Percentiles rank a stretch among this genome's conserved stretches.
These are phyloP conservation scores for Typha latifolia DNA, from an alignment of 176 grass and related monocot species.

Conservation along the genomic window DNA sequence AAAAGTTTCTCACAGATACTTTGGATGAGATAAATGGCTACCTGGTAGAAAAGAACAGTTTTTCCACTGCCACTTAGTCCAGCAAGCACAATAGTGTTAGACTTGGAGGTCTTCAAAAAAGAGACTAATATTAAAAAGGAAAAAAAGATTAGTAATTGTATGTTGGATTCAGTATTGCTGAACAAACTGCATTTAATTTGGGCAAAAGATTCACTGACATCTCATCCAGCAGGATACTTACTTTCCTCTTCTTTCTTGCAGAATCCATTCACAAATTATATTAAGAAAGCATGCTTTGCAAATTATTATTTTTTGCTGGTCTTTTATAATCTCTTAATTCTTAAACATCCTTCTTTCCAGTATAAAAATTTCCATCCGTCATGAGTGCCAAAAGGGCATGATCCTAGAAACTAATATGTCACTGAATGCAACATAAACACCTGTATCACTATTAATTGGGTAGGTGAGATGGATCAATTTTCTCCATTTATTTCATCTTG, in stretches of 20 bases:
- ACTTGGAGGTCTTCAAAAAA: slow-evolving; percentile 53
- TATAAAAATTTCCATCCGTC: too few species aligned
- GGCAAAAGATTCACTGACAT: neutral
- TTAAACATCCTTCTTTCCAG: too few species aligned
- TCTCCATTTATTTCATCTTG: too few species aligned
- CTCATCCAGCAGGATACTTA: neutral
- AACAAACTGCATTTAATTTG: neutral
- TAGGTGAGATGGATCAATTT: too few species aligned
- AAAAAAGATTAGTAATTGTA: neutral
- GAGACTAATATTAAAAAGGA: slow-evolving; percentile 33
- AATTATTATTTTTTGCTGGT: too few species aligned
- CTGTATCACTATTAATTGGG: too few species aligned
- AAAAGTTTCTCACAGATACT: neutral
- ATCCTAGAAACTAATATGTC: too few species aligned
- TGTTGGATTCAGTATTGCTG: slow-evolving; percentile 2
- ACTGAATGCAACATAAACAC: too few species aligned
- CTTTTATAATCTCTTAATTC: too few species aligned
- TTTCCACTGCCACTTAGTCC: slow-evolving; percentile 89
- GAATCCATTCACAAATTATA: neutral
- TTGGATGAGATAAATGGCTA: slow-evolving; percentile 12
- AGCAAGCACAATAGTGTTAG: slow-evolving; percentile 64
- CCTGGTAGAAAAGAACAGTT: slow-evolving; percentile 91
- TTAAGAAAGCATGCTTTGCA: neutral
- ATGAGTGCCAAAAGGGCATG: too few species aligned
- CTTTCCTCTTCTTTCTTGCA: neutral